These are phyloP conservation scores for Moesziomyces sp. DNA, from an alignment of 1,284 basidiomycete species.

Conservation along the genomic window DNA sequence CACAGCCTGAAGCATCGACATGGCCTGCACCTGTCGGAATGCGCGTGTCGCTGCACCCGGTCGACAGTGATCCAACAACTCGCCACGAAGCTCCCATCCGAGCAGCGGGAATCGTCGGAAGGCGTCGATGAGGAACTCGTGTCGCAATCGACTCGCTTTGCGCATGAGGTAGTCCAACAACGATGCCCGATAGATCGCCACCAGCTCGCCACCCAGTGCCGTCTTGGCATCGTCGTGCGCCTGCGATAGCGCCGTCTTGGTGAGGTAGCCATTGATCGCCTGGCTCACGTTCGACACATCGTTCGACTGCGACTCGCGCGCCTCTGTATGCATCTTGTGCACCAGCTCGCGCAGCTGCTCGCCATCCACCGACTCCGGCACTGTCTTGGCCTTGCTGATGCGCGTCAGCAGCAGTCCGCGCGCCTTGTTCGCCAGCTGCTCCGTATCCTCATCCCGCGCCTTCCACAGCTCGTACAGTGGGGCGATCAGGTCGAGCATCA, in stretches of 20 bases:
- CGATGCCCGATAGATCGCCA: conserved; percentile 76
- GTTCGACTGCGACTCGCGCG: conserved; percentile 75
- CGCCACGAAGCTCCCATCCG: conserved; percentile 77
- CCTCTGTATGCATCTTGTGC: conserved; percentile 78
- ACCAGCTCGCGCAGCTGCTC: conserved; percentile 71
- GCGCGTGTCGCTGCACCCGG: conserved; percentile 37
- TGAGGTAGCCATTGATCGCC: conserved; percentile 79
- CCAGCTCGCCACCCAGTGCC: conserved; percentile 65
- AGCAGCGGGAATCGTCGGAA: conserved; percentile 76
- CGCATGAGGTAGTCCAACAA: conserved; percentile 81
- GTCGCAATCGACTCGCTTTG: conserved; percentile 81
- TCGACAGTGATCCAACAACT: conserved; percentile 72
- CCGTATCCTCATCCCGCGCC: conserved; percentile 63
- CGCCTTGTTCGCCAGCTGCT: conserved; percentile 85
- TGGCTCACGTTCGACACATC: conserved; percentile 76
- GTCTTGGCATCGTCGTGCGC: conserved; percentile 18
- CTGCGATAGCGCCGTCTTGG: conserved; percentile 61
- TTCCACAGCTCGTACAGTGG: conserved; percentile 79
- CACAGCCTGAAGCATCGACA: conserved; percentile 78
- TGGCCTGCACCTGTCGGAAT: conserved; percentile 73
- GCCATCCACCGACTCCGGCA: conserved; percentile 71
- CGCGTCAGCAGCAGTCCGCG: conserved; percentile 80
- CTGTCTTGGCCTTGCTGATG: conserved; percentile 79
- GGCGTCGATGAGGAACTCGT: conserved; percentile 82
- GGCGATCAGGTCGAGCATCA: conserved; percentile 77